Percentiles rank a stretch among this genome's conserved stretches.
Conservation (phyloP, 805 yeast species). For the Yarrowia phangngaensis region DNA sequence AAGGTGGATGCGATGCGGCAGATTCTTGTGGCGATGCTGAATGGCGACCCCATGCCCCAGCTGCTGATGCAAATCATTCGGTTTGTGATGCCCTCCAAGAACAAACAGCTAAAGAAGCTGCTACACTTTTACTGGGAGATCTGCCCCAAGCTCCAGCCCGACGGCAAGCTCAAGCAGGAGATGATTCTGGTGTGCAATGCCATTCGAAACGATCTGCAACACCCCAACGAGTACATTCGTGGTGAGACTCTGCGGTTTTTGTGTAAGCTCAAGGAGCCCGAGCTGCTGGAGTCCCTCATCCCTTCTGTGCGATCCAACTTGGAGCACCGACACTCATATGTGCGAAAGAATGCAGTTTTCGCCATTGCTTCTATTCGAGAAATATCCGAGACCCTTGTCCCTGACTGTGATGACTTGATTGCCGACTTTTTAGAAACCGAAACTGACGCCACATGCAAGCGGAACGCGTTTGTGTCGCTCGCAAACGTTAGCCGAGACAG, state of each 20-base stretch:
- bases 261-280: conserved; percentile 86
- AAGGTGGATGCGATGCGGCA: conserved; percentile 88
- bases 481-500: conserved; percentile 78
- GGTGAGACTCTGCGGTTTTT: conserved; percentile 93
- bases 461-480: conserved; percentile 90
- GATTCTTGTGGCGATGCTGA: conserved; percentile 79
- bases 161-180: conserved; percentile 93
- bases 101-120: conserved; percentile 86
- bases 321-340: conserved; percentile 96
- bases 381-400: conserved; percentile 81
- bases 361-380: conserved; percentile 79
- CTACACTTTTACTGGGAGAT: conserved; percentile 97
- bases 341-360: conserved; percentile 92
- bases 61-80: conserved; percentile 94
- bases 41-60: conserved; percentile 89
- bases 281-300: conserved; percentile 88
- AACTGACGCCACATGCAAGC: conserved; percentile 87
- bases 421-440: conserved; percentile 70
- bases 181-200: conserved; percentile 98
- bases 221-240: conserved; percentile 94
- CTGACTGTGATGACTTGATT: conserved; percentile 91
- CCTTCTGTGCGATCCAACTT: conserved; percentile 88
- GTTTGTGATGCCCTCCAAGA: conserved; percentile 92
- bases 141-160: conserved; percentile 82
- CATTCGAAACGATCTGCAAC: conserved; percentile 93